Conservation (phyloP, 2,329 filamentous ascomycete genomes). For the Verticillium klebahnii region DNA sequence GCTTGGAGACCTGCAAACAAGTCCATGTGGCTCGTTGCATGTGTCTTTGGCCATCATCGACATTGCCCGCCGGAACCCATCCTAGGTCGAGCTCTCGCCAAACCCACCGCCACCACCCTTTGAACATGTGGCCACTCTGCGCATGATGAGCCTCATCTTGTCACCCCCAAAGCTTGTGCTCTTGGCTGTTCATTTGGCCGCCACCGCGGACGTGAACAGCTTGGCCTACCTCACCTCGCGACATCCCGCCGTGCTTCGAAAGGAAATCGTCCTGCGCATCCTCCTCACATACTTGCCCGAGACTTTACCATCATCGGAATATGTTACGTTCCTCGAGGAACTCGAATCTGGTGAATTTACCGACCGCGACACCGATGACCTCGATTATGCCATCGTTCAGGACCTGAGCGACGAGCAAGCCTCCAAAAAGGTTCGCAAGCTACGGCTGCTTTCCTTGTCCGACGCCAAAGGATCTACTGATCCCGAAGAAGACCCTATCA, state of each 20-base stretch:
- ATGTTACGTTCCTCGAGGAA: constrained; percentile 56
- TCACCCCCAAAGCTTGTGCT: constrained; percentile 67
- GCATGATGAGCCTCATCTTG: constrained; percentile 37
- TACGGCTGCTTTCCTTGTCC: constrained; percentile 56
- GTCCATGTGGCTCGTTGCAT: not conserved
- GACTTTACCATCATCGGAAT: constrained; percentile 56
- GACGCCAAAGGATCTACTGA: constrained; percentile 42
- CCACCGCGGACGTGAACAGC: constrained; percentile 58
- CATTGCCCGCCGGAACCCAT: not conserved
- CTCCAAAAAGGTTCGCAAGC: constrained; percentile 56
- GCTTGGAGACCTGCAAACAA: not conserved
- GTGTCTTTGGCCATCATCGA: not conserved
- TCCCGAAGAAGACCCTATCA: constrained; percentile 49
- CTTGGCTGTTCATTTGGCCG: constrained; percentile 66
- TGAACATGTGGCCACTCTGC: constrained; percentile 9
- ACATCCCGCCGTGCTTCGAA: constrained; percentile 53
- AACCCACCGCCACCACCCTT: not conserved
- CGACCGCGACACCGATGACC: constrained; percentile 31
- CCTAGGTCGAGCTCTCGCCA: not conserved
- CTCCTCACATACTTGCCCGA: constrained; percentile 76
- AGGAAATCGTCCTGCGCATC: constrained; percentile 65
- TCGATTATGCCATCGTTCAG: constrained; percentile 54
- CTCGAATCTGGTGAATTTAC: constrained; percentile 45
- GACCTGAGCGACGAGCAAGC: constrained; percentile 60
- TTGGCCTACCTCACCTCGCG: constrained; percentile 56